Percentiles rank a stretch among this genome's conserved stretches.
These are phyloP conservation scores for Suhomyces xylopsoci DNA, from an alignment of 805 yeast genomes.

Conservation along the genomic window DNA sequence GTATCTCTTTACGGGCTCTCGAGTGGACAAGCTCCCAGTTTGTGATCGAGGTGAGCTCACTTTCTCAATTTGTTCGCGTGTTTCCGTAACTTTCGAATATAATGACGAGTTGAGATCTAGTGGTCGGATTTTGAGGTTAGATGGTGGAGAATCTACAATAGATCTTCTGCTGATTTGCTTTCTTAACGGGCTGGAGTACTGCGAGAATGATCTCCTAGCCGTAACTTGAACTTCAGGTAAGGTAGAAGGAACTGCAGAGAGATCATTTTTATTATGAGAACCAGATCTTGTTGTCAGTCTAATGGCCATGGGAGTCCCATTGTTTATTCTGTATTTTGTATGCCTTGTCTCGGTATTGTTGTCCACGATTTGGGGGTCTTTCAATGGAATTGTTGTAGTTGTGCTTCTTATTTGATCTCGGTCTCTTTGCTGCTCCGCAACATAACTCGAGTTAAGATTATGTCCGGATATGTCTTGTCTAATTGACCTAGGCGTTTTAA, in stretches of 20 bases:
- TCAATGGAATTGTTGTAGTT: neutral
- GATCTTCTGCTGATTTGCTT: neutral
- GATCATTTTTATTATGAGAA: neutral
- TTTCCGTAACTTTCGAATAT: neutral
- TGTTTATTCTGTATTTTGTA: neutral
- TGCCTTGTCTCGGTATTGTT: neutral
- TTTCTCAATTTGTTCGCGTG: neutral
- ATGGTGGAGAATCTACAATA: constrained; percentile 17
- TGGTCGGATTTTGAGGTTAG: constrained; percentile 17
- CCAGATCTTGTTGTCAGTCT: neutral
- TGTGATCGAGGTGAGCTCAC: neutral
- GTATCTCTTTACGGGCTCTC: neutral
- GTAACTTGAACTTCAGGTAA: neutral
- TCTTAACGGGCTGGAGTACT: constrained; percentile 4
- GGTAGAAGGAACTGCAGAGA: neutral
- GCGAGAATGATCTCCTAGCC: neutral
- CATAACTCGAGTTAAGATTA: neutral
- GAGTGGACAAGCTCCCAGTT: neutral
- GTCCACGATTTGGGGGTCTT: neutral
- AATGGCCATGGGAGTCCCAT: neutral
- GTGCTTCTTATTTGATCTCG: neutral
- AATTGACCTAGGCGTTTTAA: constrained; percentile 23
- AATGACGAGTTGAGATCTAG: neutral
- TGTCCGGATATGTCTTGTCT: constrained; percentile 4
- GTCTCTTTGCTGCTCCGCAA: neutral